Evolutionary conservation across 768 basidiomycete genomes (phyloP).

Genomic region (Daedalea quercina): DNA sequence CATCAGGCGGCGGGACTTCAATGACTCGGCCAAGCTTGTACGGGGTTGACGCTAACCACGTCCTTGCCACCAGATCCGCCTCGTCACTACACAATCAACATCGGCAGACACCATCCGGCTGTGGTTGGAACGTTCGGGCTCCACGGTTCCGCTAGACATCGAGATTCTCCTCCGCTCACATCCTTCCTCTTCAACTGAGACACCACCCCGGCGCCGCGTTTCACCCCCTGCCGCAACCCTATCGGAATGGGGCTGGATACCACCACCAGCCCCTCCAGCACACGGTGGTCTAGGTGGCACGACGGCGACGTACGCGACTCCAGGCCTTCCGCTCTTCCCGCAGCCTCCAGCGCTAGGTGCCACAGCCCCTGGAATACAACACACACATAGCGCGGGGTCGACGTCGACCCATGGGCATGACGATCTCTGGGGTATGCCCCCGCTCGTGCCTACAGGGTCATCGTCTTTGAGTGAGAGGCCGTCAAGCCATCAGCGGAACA

Average conservation of each 20-base stretch:
- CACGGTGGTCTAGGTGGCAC: not conserved
- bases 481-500: constrained; percentile 22
- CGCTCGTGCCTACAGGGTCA: constrained; percentile 8
- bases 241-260: constrained; percentile 4
- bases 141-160: constrained; percentile 65
- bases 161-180: constrained; percentile 60
- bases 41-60: no score
- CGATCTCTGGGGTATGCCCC: constrained; percentile 14
- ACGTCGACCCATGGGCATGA: not conserved
- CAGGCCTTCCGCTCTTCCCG: constrained; percentile 7
- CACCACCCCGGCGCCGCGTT: constrained; percentile 4
- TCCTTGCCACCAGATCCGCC: constrained; percentile 47
- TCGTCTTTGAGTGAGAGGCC: constrained; percentile 9
- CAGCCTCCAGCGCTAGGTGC: not conserved
- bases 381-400: not conserved
- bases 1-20: no score
- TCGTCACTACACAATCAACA: constrained; percentile 60
- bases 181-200: not conserved
- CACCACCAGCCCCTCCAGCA: constrained; percentile 3
- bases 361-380: not conserved
- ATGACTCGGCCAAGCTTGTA: no score
- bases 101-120: constrained; percentile 76
- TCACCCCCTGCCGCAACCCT: constrained; percentile 6
- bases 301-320: not conserved
- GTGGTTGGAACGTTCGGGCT: constrained; percentile 78